Base-by-base conservation (phyloP, 140 eudicot species). In the Stevia rebaudiana region DNA sequence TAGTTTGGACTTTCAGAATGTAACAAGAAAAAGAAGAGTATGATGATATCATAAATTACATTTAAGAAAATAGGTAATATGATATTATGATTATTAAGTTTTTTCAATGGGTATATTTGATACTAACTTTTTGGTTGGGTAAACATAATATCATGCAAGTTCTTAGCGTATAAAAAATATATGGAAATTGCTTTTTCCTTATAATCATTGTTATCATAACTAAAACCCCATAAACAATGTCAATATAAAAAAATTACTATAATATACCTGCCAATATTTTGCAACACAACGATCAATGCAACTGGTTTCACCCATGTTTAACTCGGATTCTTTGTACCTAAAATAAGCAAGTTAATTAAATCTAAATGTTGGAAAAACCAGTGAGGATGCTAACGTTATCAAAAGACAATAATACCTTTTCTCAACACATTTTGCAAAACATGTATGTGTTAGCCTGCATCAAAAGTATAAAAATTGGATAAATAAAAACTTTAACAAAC, bases 261-360 rank as follows among this genome's bases (percentile, higher is more conserved):
- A 17, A 37, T 15, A 4, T 80, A 81, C 96, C 83, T 85, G 96
- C 88, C 88, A 82, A 53, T 89, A 89, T 75, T 89, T 89, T 51
- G 94, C 74, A 77, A 83, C 88, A 74, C 96, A 89, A 0, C 90
- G 88, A 73, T 89, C 95, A 72, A 89, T 83, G 76, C 96, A 89
- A 70, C 83, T 85, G 63, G 55, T 89, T 79, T 89, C 96, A 51
- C 95, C 96, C 85, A 89, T 75, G 76, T 82, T 73, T 57, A 85
- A 75, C 73, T 89, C 96, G 6, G 88, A 53, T 39, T 89, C 96
- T 75, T 85, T 82, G 84, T 85, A 89, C 76, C 96, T 88, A 70
- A 61, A 64, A 48, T 58, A 58, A 28, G 50, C 41, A 69, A n/a
- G 21, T 8, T 46, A 62, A 5, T 52, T 59, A 39, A 40, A 31